Evolutionary conservation across 2,329 filamentous ascomycete genomes (phyloP).

Genomic region (Trichoderma cornu-damae): DNA sequence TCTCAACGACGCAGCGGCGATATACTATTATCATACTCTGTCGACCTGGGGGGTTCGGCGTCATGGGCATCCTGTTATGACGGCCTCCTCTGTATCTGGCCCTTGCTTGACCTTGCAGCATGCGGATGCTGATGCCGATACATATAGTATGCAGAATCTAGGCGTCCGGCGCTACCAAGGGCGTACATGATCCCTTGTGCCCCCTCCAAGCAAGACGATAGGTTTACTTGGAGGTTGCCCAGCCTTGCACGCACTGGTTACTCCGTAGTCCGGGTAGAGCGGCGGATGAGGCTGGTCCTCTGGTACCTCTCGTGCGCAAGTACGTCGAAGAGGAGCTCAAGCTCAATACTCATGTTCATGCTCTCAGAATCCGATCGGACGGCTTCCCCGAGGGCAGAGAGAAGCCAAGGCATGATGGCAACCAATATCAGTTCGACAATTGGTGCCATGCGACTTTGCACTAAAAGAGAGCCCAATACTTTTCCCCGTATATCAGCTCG

Average conservation of each 20-base stretch:
- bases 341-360: too few species aligned
- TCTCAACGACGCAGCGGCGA: slow-evolving; percentile 70
- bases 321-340: slow-evolving; percentile 70
- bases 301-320: slow-evolving; percentile 44
- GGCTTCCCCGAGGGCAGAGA: too few species aligned
- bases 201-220: slow-evolving; percentile 29
- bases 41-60: slow-evolving; percentile 59
- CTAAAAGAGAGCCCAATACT: too few species aligned
- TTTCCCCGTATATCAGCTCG: too few species aligned
- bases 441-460: too few species aligned
- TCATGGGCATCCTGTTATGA: slow-evolving; percentile 63
- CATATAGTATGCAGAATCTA: slow-evolving; percentile 21
- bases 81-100: not conserved
- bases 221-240: slow-evolving; percentile 75
- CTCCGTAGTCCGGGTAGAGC: slow-evolving; percentile 49
- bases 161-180: slow-evolving; percentile 56
- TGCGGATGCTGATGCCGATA: slow-evolving; percentile 1
- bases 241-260: slow-evolving; percentile 40
- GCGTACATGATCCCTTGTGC: slow-evolving; percentile 62
- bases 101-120: not conserved
- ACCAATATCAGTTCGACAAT: too few species aligned
- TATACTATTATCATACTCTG: slow-evolving; percentile 71
- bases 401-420: too few species aligned
- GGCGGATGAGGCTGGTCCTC: slow-evolving; percentile 31
- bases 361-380: too few species aligned